Base-by-base conservation (phyloP, 1,139 yeast genomes). In the Kodamaea sp. region DNA sequence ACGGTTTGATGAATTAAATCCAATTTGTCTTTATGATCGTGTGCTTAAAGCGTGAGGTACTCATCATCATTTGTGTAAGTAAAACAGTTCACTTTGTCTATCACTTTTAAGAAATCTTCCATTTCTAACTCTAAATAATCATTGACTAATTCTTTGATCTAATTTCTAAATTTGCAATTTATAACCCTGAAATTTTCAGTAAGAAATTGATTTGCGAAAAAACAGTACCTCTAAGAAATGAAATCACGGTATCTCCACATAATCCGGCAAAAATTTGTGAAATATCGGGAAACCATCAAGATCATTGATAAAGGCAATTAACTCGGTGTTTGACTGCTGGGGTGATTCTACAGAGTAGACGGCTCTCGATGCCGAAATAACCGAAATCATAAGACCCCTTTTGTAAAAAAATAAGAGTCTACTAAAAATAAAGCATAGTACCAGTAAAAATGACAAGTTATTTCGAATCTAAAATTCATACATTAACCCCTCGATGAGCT, bases 1-100 rank as follows among this genome's bases (percentile, higher is more conserved):
- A 81, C 76, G 0, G 57, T 39, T 0, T 71, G 67, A 2, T 76
- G 58, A 5, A 85, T 52, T 45, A 67, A 74, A 0, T 95, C 95
- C 7, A 85, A 53, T 4, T 60, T 52, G 0, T 59, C 52, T 1
- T 27, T 37, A 0, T 70, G 74, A 43, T 79, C 82, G 46, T 81
- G 86, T 0, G 84, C 63, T 1, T 56, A 27, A 6, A 83, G 65
- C 11, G 46, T 53, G 48, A 67, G 75, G 36, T 68, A 63, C 8
- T 50, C 50, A 4, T 48, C 37, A 3, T 42, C 44, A 9, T 51
- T 54, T 1, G 33, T 35, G 40, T 70, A 71, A 2, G 80, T 71
- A 31, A 72, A 75, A 8, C 70, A 66, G 48, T 83, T 88, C 7
- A 79, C 78, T 27, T 52, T 50, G 6, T 67, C 63, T 7, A 81